Conservation (phyloP, 768 basidiomycete species). For the Vararia minispora region DNA sequence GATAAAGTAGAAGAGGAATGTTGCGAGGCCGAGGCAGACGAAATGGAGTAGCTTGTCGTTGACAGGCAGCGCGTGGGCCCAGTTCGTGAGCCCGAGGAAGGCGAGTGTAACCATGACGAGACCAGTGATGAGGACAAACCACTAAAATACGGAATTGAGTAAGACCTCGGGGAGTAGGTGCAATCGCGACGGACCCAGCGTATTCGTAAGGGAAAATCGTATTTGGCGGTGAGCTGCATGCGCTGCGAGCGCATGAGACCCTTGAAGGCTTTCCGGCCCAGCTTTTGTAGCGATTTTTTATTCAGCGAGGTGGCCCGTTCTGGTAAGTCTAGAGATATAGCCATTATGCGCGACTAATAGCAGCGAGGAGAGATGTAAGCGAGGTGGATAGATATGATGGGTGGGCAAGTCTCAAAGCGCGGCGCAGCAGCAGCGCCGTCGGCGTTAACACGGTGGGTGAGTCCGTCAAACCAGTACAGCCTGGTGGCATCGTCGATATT, state of each 20-base stretch:
- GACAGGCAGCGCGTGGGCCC: constrained; percentile 49
- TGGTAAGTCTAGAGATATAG: no score
- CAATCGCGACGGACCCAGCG: constrained; percentile 41
- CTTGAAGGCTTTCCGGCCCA: no score
- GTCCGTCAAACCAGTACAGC: no score
- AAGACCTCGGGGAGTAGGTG: not conserved
- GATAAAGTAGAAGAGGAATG: constrained; percentile 78
- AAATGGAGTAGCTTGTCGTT: constrained; percentile 79
- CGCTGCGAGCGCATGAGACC: constrained; percentile 63
- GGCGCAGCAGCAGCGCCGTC: no score
- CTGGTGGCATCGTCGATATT: no score
- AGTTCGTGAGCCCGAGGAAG: constrained; percentile 68
- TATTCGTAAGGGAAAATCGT: constrained; percentile 59
- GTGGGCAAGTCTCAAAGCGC: no score
- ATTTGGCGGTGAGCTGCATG: constrained; percentile 50
- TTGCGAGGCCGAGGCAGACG: constrained; percentile 63
- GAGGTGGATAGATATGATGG: no score
- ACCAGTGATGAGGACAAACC: constrained; percentile 69
- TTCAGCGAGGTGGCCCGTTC: no score
- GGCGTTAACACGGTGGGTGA: no score
- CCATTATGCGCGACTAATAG: no score
- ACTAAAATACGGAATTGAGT: constrained; percentile 28
- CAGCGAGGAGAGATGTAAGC: no score
- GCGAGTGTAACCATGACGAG: constrained; percentile 60
- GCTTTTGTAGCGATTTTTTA: no score